phyloP scores from a whole-genome alignment of 176 grass and related monocot species.

The Oryza meyeriana region DNA sequence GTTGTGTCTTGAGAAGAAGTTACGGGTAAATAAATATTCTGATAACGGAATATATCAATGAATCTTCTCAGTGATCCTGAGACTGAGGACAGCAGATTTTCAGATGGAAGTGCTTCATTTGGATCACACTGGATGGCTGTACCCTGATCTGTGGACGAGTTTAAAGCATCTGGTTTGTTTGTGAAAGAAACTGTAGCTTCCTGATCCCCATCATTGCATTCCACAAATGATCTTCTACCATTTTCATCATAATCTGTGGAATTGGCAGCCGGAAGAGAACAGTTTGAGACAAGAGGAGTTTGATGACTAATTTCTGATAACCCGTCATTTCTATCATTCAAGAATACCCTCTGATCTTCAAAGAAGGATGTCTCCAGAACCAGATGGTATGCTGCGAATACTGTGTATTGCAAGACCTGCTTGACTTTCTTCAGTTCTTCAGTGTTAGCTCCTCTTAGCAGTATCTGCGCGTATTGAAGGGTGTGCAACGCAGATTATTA shows the following conservation, averaged over 20 bases:
- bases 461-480: conserved; percentile 39
- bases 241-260: conserved; percentile 26
- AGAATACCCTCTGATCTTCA: conserved; percentile 78
- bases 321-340: conserved; percentile 32
- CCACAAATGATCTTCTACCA: background rate
- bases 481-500: background rate
- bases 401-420: conserved; percentile 71
- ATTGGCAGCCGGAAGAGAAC: background rate
- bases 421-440: conserved; percentile 92
- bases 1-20: conserved; percentile 44
- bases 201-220: background rate
- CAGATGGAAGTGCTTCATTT: conserved; percentile 16
- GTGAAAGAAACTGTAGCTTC: background rate
- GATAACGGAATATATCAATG: conserved; percentile 24
- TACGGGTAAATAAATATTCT: conserved; percentile 53
- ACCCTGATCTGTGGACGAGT: background rate
- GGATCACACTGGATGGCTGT: conserved; percentile 15
- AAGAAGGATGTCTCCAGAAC: conserved; percentile 91
- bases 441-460: conserved; percentile 67
- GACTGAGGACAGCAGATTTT: conserved; percentile 18
- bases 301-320: background rate
- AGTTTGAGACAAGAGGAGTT: conserved; percentile 15
- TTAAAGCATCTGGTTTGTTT: background rate
- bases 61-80: conserved; percentile 30
- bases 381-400: conserved; percentile 93